A percentile compares a stretch with the other conserved stretches of the same genome.
Conservation (phyloP, 2,329 filamentous ascomycete genomes). For the Epichloe festucae region DNA sequence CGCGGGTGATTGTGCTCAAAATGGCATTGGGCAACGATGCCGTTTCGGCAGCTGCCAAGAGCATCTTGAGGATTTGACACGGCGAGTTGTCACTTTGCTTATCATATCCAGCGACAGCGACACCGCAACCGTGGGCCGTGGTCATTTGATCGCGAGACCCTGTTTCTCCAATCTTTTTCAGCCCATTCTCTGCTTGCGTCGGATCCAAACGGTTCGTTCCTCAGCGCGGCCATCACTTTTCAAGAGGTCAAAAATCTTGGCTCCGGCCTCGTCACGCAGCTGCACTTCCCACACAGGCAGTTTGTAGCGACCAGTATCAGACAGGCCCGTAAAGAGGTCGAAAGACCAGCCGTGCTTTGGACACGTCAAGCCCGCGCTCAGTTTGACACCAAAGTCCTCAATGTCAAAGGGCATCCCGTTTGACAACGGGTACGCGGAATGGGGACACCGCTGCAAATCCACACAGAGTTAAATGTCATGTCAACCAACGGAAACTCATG, state of each 20-base stretch:
- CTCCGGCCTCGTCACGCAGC: conserved; percentile 21
- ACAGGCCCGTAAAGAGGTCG: conserved; percentile 49
- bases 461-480: no score
- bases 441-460: conserved; percentile 45
- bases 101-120: no score
- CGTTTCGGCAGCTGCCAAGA: not conserved
- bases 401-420: conserved; percentile 54
- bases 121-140: not conserved
- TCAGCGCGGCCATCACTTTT: not conserved
- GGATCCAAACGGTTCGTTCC: conserved; percentile 29
- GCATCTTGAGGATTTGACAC: not conserved
- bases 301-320: conserved; percentile 49
- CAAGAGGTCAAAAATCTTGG: conserved; percentile 4
- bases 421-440: conserved; percentile 53
- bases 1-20: no score
- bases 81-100: no score
- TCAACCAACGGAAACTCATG: no score
- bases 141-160: not conserved
- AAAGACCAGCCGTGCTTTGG: conserved; percentile 62
- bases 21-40: no score
- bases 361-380: conserved; percentile 51
- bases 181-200: conserved; percentile 27
- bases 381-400: conserved; percentile 54
- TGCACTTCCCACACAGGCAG: conserved; percentile 53
- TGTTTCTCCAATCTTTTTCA: conserved; percentile 1